A percentile compares a stretch with the other conserved stretches of the same genome.
Conservation (phyloP, 805 yeast species). For the Candida loeiensis region DNA sequence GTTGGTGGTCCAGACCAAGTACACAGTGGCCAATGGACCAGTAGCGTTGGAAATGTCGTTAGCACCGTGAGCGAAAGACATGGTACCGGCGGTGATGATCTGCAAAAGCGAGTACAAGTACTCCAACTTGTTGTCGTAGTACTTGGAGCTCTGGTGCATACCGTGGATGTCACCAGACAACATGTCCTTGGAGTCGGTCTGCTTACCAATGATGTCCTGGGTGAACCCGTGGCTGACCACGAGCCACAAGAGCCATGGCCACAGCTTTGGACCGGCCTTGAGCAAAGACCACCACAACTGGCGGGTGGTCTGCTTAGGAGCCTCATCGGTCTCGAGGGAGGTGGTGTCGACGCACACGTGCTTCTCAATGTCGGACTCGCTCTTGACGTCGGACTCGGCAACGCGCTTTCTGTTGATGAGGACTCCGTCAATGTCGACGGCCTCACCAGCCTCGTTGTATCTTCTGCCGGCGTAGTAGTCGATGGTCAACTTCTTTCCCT, state of each 20-base stretch:
- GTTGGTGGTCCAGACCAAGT: conserved; percentile 56
- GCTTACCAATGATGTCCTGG: conserved; percentile 57
- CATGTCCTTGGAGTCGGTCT: conserved; percentile 35
- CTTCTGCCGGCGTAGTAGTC: conserved; percentile 69
- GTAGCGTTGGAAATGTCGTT: conserved; percentile 77
- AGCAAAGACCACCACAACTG: conserved; percentile 40
- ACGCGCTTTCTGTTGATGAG: conserved; percentile 12
- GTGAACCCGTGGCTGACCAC: conserved; percentile 56
- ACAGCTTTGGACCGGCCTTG: conserved; percentile 43
- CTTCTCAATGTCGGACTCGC: conserved; percentile 14
- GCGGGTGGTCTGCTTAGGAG: conserved; percentile 31
- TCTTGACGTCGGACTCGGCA: conserved; percentile 11
- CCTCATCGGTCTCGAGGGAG: conserved; percentile 12
- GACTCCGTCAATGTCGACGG: conserved; percentile 11
- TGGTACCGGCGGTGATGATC: conserved; percentile 70
- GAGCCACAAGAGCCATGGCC: conserved; percentile 52
- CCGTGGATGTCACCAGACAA: conserved; percentile 45
- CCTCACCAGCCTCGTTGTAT: conserved; percentile 17
- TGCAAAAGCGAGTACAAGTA: conserved; percentile 65
- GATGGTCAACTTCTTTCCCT: conserved; percentile 49
- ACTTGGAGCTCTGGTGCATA: conserved; percentile 58
- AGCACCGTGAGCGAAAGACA: conserved; percentile 82
- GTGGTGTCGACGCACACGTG: conserved; percentile 14
- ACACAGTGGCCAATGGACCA: conserved; percentile 69
- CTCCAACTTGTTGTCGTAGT: conserved; percentile 68